Evolutionary conservation across 176 grass and related monocot species (phyloP), one percentile per base, ranked within the genome.

Genomic region (Alloteropsis semialata): DNA sequence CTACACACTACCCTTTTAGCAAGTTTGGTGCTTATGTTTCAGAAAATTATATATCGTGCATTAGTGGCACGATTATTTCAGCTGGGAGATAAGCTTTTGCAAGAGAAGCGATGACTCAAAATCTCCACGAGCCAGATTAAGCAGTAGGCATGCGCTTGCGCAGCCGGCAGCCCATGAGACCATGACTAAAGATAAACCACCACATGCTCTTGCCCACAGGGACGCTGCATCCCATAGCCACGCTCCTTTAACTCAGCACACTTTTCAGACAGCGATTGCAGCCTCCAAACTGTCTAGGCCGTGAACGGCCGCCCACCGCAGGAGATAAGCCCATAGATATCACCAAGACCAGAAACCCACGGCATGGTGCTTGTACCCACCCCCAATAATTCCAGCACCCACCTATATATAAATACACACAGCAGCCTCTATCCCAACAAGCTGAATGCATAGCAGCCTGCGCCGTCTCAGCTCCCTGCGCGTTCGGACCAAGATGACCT

Each of bases 331-430:
- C 49, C 60, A 75, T 5, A 67, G 37, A 87, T 66, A 45, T 32
- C 79, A 75, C 11, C 54, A 71, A 72, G 18, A 45, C n/a, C 54
- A 24, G 66, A 38, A 49, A 32, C 16, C 61, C 75, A 62, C 37
- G 64, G 34, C 15, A 62, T 32, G 15, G 2, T 67, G 64, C n/a
- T n/a, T n/a, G n/a, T n/a, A n/a, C 36, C 54, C 42, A 28, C 54
- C 75, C 75, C 13, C 51, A 72, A 72, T 64, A 86, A 42, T 43
- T 15, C 32, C 25, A 12, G 2, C 55, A 53, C 75, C 27, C 24
- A 42, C 43, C 66, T 79, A 86, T 79, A 86, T 79, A 86, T 79
- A 86, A 86, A 80, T 86, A 65, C 33, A 34, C 8, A 7, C 39
- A 62, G 42, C 22, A 38, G 8, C 66, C n/a, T 64, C 41, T 22